Evolutionary conservation across 1,284 basidiomycete species (phyloP), one percentile per base, ranked within the genome.

Genomic region (Ceratobasidium sp.): DNA sequence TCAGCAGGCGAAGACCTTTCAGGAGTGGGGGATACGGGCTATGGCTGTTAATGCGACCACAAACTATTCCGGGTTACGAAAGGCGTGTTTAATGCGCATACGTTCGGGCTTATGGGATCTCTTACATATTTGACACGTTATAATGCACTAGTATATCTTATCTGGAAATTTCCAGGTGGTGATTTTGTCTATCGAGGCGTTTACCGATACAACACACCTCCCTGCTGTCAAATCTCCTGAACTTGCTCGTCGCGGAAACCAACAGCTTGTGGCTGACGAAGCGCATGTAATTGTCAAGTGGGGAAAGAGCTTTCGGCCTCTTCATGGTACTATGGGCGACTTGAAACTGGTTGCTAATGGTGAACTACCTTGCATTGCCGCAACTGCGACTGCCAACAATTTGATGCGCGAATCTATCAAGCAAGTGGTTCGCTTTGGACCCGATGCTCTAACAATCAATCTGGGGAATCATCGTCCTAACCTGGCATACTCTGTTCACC

Each of bases 41-140:
- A 28, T 35, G 41, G 58, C 69, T 1, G 69, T 72, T 9, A 72
- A 72, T 30, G 66, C 58, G n/a, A 50, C 43, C 7, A 72, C 58
- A 35, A 38, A 18, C 41, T 23, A 62, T 47, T 21, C 35, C 7
- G 58, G 58, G 23, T 21, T 47, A 6, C 32, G 26, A 11, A 47
- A 63, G 58, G 44, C 26, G 16, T 28, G 32, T 13, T 26, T 52
- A 49, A 13, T 3, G n/a, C 62, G 44, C n/a, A 41, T 64, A 49
- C 21, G 26, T 32, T 14, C 18, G 1, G 16, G 38, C 32, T n/a
- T 49, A 32, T 13, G 14, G 38, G n/a, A n/a, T 58, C 14, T 9
- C 7, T n/a, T 9, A 67, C 21, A 54, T 21, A 8, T 2, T 21
- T 44, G n/a, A 35, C 2, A 38, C 4, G 35, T 18, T 35, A 11